phyloP scores from a whole-genome alignment of 2,329 filamentous ascomycete species.

The Chaetomium globosum region DNA sequence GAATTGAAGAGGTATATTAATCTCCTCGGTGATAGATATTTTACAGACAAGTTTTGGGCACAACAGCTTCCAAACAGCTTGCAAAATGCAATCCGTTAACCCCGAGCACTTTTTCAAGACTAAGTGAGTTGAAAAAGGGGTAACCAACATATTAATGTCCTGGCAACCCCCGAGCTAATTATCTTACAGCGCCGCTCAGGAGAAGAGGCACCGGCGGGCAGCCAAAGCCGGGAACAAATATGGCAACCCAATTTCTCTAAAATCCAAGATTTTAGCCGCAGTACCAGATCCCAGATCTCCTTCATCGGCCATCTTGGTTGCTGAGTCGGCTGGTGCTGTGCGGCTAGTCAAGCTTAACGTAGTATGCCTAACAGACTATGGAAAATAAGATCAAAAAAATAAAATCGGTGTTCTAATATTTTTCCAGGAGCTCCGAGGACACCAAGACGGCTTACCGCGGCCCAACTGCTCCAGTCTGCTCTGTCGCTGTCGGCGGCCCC shows the following conservation, averaged over 20 bases:
- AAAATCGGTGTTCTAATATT: background rate
- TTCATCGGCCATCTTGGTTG: conserved; percentile 68
- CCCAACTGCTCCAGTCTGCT: conserved; percentile 78
- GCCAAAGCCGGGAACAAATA: conserved; percentile 74
- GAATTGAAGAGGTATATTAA: background rate
- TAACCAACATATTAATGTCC: conserved; percentile 19
- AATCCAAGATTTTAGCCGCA: conserved; percentile 83
- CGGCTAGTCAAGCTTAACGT: conserved; percentile 76
- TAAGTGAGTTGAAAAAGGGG: conserved; percentile 60
- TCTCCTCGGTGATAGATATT: background rate
- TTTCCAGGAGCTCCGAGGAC: conserved; percentile 46
- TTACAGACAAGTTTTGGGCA: background rate
- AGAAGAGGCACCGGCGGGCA: conserved; percentile 61
- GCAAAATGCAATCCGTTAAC: conserved; percentile 70
- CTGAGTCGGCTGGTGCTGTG: conserved; percentile 82
- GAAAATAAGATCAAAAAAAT: background rate
- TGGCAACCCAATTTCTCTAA: conserved; percentile 77
- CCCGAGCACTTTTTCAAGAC: conserved; percentile 90
- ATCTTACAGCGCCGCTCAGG: conserved; percentile 52
- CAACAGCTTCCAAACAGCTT: conserved; percentile 44
- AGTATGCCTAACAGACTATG: conserved; percentile 34
- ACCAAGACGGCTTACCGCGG: conserved; percentile 64
- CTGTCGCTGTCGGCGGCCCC: conserved; percentile 66
- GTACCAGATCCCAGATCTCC: conserved; percentile 66
- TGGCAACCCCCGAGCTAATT: conserved; percentile 47